Evolutionary conservation across 371 early-diverging fungal genomes (phyloP), one percentile per base, ranked within the genome.

Genomic region (Actinomortierella wolfii): DNA sequence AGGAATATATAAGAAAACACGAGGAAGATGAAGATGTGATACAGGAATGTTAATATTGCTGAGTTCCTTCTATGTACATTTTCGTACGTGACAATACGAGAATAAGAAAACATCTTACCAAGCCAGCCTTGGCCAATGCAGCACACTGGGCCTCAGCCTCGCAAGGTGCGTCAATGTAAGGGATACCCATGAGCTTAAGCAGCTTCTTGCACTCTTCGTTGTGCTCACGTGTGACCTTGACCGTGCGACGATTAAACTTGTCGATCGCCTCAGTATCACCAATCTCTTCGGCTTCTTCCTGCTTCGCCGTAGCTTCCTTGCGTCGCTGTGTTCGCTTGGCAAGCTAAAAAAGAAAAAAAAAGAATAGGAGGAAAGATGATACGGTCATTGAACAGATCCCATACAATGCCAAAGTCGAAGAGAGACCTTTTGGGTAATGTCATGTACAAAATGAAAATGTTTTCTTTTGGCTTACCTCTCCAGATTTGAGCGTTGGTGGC

Each of bases 71-170:
- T 26, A 41, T 41, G 21, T 47, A 29, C 42, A 21, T 60, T 25
- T 28, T 23, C n/a, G 6, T 39, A 41, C n/a, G 11, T 23, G 42
- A 48, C n/a, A 39, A 13, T 18, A 53, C 15, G 21, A 60, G 21
- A 28, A 39, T 9, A 58, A 71, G 39, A 14, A 29, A 44, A 15
- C 0, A 17, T 4, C 52, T 47, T 65, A 83, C 85, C 64, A 87
- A 86, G n/a, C 95, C 96, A 0, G 89, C 84, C 66, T 84, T 88
- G 29, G 92, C 93, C 34, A 99, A 76, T 28, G 90, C 95, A 3
- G 99, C 99, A 77, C 99, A 99, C 76, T 97, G 98, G 2, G 99
- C 99, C 76, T 99, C 99, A 3, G 99, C 99, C 82, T 99, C 99
- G 74, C 96, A 93, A 7, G 99, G 99, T 4, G 99, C 99, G 65